Evolutionary conservation across 1,284 basidiomycete genomes (phyloP).

Genomic region (Trichosporon coremiiforme): DNA sequence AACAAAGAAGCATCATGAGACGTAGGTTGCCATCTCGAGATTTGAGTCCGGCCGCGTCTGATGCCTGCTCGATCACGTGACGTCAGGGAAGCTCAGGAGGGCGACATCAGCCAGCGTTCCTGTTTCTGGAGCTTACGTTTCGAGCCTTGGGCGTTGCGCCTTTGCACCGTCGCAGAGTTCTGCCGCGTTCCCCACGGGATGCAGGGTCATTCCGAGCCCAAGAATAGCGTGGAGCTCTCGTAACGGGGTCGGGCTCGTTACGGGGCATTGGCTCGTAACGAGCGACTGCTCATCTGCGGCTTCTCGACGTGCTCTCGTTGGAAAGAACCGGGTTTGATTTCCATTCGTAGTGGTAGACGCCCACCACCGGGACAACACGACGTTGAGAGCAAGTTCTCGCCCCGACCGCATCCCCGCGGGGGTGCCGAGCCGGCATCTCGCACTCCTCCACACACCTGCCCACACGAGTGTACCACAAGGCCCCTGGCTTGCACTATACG

Average conservation of each 20-base stretch:
- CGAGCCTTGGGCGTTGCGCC: no score
- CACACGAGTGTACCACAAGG: background rate
- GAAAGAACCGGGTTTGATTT: background rate
- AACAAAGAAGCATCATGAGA: slow-evolving; percentile 8
- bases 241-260: slow-evolving; percentile 7
- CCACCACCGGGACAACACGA: background rate
- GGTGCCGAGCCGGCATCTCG: background rate
- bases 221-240: slow-evolving; percentile 4
- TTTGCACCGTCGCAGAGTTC: background rate
- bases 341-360: slow-evolving; percentile 11
- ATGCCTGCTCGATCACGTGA: background rate
- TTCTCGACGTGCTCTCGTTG: background rate
- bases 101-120: background rate
- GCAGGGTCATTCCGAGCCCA: slow-evolving; percentile 6
- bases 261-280: background rate
- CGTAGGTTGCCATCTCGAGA: slow-evolving; percentile 2
- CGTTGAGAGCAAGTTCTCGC: background rate
- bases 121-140: background rate
- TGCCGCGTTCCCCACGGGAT: slow-evolving; percentile 7
- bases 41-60: background rate
- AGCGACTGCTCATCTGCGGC: background rate
- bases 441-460: background rate
- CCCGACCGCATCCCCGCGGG: background rate
- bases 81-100: background rate
- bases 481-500: background rate